Evolutionary conservation across 2,329 filamentous ascomycete species (phyloP).

Genomic region (Pseudogymnoascus sp.): DNA sequence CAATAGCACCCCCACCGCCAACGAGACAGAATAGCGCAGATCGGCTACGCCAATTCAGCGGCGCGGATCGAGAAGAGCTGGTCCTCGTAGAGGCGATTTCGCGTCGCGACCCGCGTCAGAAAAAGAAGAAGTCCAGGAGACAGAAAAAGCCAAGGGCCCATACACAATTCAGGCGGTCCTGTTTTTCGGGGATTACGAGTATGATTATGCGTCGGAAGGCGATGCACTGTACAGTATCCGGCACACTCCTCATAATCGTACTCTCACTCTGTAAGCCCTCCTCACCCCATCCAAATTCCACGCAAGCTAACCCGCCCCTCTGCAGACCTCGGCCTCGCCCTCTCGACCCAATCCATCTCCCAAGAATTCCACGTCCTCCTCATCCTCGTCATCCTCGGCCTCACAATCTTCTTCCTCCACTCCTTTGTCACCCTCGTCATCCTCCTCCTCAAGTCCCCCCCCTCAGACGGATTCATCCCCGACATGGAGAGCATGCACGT

Average conservation of each 20-base stretch:
- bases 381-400: conserved; percentile 65
- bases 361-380: conserved; percentile 73
- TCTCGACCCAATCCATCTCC: conserved; percentile 53
- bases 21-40: conserved; percentile 12
- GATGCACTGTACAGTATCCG: conserved; percentile 56
- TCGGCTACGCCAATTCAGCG: conserved; percentile 14
- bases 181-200: conserved; percentile 47
- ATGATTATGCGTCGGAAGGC: conserved; percentile 45
- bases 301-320: neutral
- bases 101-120: neutral
- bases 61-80: conserved; percentile 6
- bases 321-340: conserved; percentile 62
- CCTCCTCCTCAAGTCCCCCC: conserved; percentile 40
- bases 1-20: conserved; percentile 11
- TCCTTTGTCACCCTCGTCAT: conserved; percentile 66
- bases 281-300: too few species aligned
- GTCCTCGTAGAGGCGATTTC: neutral
- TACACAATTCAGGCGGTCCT: conserved; percentile 15
- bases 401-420: conserved; percentile 74
- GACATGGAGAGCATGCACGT: conserved; percentile 37
- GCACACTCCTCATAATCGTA: conserved; percentile 23
- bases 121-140: conserved; percentile 22
- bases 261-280: conserved; percentile 49
- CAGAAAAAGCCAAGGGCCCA: conserved; percentile 22
- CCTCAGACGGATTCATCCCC: conserved; percentile 25